Evolutionary conservation across 257 asterid species (phyloP), one percentile per base, ranked within the genome.

Genomic region (Nicotiana attenuata): DNA sequence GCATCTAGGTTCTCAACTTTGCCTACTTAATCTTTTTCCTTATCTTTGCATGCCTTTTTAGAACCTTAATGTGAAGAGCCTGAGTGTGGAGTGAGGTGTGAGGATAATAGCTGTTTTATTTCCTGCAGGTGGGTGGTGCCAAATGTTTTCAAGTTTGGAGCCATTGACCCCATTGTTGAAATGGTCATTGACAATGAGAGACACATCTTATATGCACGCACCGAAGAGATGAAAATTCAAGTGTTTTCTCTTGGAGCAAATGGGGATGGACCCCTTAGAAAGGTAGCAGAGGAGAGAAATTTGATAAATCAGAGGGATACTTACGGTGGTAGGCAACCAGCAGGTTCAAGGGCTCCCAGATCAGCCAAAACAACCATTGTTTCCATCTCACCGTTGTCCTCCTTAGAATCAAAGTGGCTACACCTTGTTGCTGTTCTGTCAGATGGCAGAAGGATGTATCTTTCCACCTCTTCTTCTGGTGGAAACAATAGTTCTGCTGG

Each of bases 371-470:
- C 93, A 86, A 88, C 99, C 47, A 89, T 96, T 88, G 94, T 94
- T 84, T 85, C 87, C 89, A 96, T 96, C 88, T 90, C 98, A 28
- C 96, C 98, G 47, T 64, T 96, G 69, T 96, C 97, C 71, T 84
- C 91, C 85, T 84, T 93, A 85, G 99, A 96, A 87, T 94, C 99
- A 16, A 96, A 94, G 91, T 91, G 97, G 92, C 87, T 96, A 86
- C 99, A 96, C 86, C 98, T 96, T 24, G 95, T 93, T 85, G 98
- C 94, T 35, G 87, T 94, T 84, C 86, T 96, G 83, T 96, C 99
- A 69, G 99, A 96, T 88, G 99, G 99, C 35, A 90, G 97, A 75
- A 92, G 99, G 85, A 91, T 96, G 99, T 96, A 96, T 83, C 97
- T 94, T 81, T 93, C 99, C 5, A 96, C 99, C 81, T 85, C 89